Evolutionary conservation across 805 yeast species (phyloP).

Genomic region (Starmera quercuum): DNA sequence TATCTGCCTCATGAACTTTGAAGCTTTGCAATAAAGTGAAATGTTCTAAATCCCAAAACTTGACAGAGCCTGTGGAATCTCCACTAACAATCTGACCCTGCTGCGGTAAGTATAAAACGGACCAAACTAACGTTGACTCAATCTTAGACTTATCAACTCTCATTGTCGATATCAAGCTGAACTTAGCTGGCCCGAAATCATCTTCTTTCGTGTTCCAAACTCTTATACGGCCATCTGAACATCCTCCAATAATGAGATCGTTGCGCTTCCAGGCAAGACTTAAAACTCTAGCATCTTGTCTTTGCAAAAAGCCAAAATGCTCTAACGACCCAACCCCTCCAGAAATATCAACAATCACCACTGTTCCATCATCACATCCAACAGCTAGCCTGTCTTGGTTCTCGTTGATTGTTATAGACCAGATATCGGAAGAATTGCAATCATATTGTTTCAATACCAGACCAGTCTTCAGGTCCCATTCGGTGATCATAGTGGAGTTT

Average conservation of each 20-base stretch:
- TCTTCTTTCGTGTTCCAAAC: slow-evolving; percentile 55
- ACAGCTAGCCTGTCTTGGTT: slow-evolving; percentile 63
- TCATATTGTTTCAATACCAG: slow-evolving; percentile 69
- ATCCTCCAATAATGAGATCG: slow-evolving; percentile 75
- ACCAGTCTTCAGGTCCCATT: slow-evolving; percentile 80
- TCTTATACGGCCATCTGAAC: slow-evolving; percentile 89
- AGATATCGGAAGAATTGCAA: slow-evolving; percentile 87
- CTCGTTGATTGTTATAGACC: slow-evolving; percentile 73
- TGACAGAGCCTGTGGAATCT: slow-evolving; percentile 91
- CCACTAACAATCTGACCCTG: slow-evolving; percentile 83
- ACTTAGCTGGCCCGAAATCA: slow-evolving; percentile 32
- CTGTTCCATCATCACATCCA: slow-evolving; percentile 94
- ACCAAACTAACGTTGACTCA: slow-evolving; percentile 91
- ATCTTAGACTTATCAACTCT: slow-evolving; percentile 83
- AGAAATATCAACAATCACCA: slow-evolving; percentile 73
- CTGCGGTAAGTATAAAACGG: slow-evolving; percentile 54
- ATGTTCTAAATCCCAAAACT: slow-evolving; percentile 83
- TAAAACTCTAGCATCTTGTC: slow-evolving; percentile 78
- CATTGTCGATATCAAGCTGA: slow-evolving; percentile 76
- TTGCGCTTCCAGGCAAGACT: slow-evolving; percentile 69
- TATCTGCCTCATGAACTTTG: slow-evolving; percentile 86
- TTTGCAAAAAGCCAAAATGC: slow-evolving; percentile 65
- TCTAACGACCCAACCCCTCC: slow-evolving; percentile 84
- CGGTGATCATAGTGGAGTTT: slow-evolving; percentile 85
- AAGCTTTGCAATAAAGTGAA: slow-evolving; percentile 76